Evolutionary conservation across 306 rosid species (phyloP), one percentile per base, ranked within the genome.

Genomic region (Cicer judaicum): DNA sequence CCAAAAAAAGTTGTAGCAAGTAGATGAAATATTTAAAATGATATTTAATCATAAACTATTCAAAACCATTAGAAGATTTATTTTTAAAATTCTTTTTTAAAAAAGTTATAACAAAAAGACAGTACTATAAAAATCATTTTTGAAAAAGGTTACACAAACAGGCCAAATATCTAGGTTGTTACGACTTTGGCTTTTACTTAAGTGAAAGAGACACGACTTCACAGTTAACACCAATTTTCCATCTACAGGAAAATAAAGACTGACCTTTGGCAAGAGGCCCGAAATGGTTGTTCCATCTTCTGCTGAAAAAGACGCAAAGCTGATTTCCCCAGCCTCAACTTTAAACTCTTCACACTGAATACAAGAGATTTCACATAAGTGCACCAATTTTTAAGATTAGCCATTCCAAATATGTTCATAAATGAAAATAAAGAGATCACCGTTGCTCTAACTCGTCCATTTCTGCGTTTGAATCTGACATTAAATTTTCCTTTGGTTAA

Each of bases 401-500:
- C 41, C 29, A 70, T 59, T 57, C 43, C 46, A 70, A 53, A 65
- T 49, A 48, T 57, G 36, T n/a, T 52, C 38, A 46, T 29, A 29
- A 21, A 73, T 64, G 70, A 65, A 76, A 72, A 81, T 50, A 55
- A 78, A 75, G 75, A 76, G 50, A 74, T 85, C 80, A 93, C 98
- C 96, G 68, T 85, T 76, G 79, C 91, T 87, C 88, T 87, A 73
- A 93, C 97, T 44, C 96, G 96, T 54, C 98, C 98, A 84, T 91
- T 93, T 91, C 98, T 87, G 56, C 94, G 97, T 79, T 93, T 93
- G 80, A 72, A 84, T 64, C 96, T 85, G 71, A 87, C 90, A 83
- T 77, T 89, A 66, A 93, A 82, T 80, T 85, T 93, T 60, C 96
- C 97, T 55, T 84, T 86, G 5, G 86, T 82, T 60, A 69, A 82